Percentiles rank a stretch among this genome's conserved stretches.
Evolutionary conservation across 495 filamentous ascomycete species (phyloP).

Genomic region (Platismatia glauca): DNA sequence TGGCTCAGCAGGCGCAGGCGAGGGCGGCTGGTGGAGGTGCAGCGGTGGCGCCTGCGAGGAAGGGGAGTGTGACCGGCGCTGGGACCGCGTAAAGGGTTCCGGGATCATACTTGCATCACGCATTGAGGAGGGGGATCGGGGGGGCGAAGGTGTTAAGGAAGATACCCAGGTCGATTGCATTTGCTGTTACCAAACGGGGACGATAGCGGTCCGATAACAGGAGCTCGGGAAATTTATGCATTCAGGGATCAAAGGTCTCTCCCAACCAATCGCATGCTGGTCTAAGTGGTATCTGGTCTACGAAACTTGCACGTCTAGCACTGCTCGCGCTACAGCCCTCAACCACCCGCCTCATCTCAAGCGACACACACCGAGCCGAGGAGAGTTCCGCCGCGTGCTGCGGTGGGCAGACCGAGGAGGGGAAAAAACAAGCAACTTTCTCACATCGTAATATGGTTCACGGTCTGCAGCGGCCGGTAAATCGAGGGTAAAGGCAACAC

Average conservation of each 20-base stretch:
- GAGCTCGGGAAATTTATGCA: not conserved
- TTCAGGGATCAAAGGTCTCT: not conserved
- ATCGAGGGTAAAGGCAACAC: slow-evolving; percentile 84
- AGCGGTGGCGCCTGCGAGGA: slow-evolving; percentile 14
- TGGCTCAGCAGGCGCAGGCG: slow-evolving; percentile 10
- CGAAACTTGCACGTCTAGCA: not conserved
- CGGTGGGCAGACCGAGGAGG: not conserved
- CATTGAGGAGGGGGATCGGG: not conserved
- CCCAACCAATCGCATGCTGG: not conserved
- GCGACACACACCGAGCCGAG: not conserved
- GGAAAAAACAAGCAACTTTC: too few species aligned
- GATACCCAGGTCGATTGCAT: slow-evolving; percentile 6
- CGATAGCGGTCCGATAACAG: not conserved
- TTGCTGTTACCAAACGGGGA: not conserved
- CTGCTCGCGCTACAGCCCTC: not conserved
- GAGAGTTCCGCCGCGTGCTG: not conserved
- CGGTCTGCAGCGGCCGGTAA: slow-evolving; percentile 88
- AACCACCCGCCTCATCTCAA: not conserved
- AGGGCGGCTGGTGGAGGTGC: not conserved
- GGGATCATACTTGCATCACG: not conserved
- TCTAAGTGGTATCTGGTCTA: slow-evolving; percentile 12
- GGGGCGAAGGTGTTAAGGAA: slow-evolving; percentile 3
- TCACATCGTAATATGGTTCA: slow-evolving; percentile 28
- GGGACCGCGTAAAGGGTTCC: slow-evolving; percentile 2
- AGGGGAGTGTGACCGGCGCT: slow-evolving; percentile 14